Evolutionary conservation across 768 basidiomycete genomes (phyloP).

Genomic region (Boletus subcaerulescens): DNA sequence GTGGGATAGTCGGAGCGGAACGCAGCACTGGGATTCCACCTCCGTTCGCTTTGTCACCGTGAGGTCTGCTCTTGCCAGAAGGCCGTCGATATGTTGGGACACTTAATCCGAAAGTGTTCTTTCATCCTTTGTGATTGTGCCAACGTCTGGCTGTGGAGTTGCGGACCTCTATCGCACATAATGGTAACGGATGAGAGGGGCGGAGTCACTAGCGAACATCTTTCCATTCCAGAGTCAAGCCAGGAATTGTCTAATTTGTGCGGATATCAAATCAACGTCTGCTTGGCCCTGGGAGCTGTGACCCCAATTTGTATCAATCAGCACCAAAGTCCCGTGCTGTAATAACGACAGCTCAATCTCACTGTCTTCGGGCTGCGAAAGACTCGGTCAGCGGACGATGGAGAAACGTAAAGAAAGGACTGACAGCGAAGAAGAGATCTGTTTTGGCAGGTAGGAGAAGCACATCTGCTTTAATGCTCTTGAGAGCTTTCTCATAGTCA

Average conservation of each 20-base stretch:
- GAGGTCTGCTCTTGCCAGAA: no score
- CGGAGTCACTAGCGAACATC: not conserved
- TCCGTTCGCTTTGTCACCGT: no score
- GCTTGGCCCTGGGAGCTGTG: conserved; percentile 7
- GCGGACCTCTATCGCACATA: not conserved
- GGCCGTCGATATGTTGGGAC: no score
- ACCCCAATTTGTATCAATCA: conserved; percentile 38
- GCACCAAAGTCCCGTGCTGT: conserved; percentile 40
- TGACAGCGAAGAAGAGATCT: conserved; percentile 54
- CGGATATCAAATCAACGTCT: conserved; percentile 9
- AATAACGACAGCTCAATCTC: conserved; percentile 42
- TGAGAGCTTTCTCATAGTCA: conserved; percentile 39
- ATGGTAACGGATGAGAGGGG: not conserved
- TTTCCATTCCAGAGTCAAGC: not conserved
- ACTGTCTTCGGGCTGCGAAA: conserved; percentile 49
- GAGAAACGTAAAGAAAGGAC: not conserved
- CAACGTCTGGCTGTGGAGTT: not conserved
- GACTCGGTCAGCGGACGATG: not conserved
- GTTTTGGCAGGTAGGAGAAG: conserved; percentile 57
- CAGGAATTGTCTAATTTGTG: conserved; percentile 13
- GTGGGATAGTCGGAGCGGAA: no score
- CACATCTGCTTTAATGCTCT: conserved; percentile 46
- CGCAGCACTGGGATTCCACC: no score
- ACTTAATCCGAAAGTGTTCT: no score
- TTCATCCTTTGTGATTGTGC: not conserved